Base-by-base conservation (phyloP, 2,329 filamentous ascomycete species). In the Colletotrichum destructivum region DNA sequence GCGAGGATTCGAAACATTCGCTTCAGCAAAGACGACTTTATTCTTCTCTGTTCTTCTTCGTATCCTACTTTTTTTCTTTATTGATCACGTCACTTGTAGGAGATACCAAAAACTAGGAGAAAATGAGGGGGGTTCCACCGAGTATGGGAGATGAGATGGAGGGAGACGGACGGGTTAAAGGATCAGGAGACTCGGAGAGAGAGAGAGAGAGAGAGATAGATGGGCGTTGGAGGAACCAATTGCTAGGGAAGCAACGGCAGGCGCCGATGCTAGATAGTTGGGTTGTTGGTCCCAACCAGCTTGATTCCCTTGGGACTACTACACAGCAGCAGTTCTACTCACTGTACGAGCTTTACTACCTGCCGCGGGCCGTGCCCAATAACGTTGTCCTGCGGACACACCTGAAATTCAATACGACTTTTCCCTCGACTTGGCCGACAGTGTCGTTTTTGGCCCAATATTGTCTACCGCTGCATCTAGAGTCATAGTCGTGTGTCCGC, bases 11-110 rank as follows among this genome's bases (percentile, higher is more conserved):
- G 66, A 55, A 61, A 72, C 69, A 61, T 72, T 72, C 66, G 69
- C 60, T 72, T 72, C 65, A 72, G 56, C 66, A 72, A 68, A 71
- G 69, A 71, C 35, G 40, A 49, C 35, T n/a, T 71, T 46, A 21
- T 23, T 16, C 26, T 31, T 31, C 26, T 31, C 26, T 31, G 4
- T 31, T 31, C 26, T 31, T 31, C 26, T 31, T 31, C 26, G 26
- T 31, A 31, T 31, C 26, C 26, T 31, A 31, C 26, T 31, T 31
- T 31, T 4, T 31, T 31, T 31, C 26, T 31, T 31, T 16, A 64
- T 35, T 31, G 62, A 18, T n/a, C 49, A 13, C 21, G 21, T 21
- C 35, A 57, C 15, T 47, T 21, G 16, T 40, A 38, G 31, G 44
- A 38, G 63, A 23, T 57, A 51, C 40, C 56, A 40, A 23, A 26